These are phyloP conservation scores for Naganishia cerealis DNA, from an alignment of 1,284 basidiomycete genomes.

Conservation along the genomic window DNA sequence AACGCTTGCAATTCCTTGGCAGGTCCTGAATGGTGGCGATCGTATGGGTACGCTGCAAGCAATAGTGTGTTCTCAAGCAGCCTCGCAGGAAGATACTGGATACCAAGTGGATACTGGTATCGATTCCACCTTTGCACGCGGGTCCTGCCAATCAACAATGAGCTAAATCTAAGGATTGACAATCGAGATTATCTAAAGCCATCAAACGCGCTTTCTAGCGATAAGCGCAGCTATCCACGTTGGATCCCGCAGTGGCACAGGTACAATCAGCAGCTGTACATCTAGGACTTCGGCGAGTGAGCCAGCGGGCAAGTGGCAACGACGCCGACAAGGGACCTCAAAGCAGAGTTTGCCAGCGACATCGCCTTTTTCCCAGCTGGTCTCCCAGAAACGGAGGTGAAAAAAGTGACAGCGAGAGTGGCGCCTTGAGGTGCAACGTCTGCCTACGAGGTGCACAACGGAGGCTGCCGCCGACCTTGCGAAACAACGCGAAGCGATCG, in stretches of 20 bases:
- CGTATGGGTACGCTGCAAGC: too few relatives aligned
- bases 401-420: too few relatives aligned
- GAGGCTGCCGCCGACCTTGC: too few relatives aligned
- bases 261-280: neutral
- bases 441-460: too few relatives aligned
- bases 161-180: conserved; percentile 10
- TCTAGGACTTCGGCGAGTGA: too few relatives aligned
- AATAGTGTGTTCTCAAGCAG: neutral
- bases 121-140: neutral
- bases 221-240: neutral
- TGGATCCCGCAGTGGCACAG: neutral
- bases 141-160: conserved; percentile 1
- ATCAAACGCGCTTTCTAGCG: conserved; percentile 2
- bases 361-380: too few relatives aligned
- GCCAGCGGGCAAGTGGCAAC: too few relatives aligned
- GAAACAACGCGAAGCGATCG: too few relatives aligned
- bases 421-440: too few relatives aligned
- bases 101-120: neutral
- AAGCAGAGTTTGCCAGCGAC: too few relatives aligned
- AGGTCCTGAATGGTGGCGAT: neutral
- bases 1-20: neutral
- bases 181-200: conserved; percentile 14
- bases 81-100: neutral
- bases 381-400: too few relatives aligned
- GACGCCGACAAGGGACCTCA: too few relatives aligned